These are phyloP conservation scores for Cordyceps tenuipes DNA, from an alignment of 2,329 filamentous ascomycete species.

Conservation along the genomic window DNA sequence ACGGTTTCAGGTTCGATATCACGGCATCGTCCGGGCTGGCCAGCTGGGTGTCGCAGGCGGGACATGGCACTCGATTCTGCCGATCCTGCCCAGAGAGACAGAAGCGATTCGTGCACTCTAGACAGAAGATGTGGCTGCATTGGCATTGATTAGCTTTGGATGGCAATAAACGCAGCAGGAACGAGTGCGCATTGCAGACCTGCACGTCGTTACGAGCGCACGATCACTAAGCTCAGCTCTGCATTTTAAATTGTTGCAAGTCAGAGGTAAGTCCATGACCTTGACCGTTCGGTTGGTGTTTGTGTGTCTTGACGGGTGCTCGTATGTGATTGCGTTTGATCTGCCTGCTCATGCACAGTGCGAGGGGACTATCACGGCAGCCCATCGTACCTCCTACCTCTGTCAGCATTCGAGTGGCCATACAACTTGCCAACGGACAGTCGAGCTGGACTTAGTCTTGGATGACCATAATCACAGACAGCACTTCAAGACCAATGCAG, in stretches of 20 bases:
- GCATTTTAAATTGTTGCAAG: conserved; percentile 76
- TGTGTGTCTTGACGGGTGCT: background rate
- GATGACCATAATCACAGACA: background rate
- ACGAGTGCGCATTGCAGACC: conserved; percentile 37
- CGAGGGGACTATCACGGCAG: background rate
- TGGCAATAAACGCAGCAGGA: background rate
- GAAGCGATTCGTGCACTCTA: conserved; percentile 58
- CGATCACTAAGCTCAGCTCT: conserved; percentile 57
- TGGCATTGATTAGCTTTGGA: background rate
- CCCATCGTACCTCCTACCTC: background rate
- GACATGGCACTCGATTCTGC: conserved; percentile 48
- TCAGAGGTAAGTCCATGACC: conserved; percentile 55
- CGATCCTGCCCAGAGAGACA: conserved; percentile 44
- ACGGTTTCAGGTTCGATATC: conserved; percentile 62
- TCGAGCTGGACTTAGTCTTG: background rate
- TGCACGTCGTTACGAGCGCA: conserved; percentile 85
- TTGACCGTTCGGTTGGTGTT: background rate
- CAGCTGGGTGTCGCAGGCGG: conserved; percentile 64
- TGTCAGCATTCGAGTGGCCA: background rate
- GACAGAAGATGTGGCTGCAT: conserved; percentile 74
- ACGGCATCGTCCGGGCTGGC: conserved; percentile 67
- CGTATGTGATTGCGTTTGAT: background rate
- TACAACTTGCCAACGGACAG: background rate
- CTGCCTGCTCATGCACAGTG: background rate
- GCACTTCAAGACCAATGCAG: background rate